Conservation (phyloP, 2,329 filamentous ascomycete genomes). For the Fusarium verticillioides region DNA sequence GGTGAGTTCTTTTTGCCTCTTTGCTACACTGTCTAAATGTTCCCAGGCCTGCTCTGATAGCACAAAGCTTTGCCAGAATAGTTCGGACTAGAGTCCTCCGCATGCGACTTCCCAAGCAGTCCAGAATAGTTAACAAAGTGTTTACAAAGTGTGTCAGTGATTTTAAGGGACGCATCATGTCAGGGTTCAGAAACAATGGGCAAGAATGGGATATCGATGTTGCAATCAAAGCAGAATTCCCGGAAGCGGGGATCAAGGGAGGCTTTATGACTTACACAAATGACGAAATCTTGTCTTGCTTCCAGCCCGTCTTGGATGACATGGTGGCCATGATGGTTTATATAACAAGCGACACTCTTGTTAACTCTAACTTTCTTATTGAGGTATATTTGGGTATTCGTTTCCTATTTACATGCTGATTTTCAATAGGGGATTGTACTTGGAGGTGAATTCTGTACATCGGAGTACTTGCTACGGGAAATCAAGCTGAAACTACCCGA, state of each 20-base stretch:
- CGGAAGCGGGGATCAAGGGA: accelerated
- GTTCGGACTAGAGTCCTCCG: accelerated
- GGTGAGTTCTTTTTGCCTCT: background rate
- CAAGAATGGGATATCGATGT: background rate
- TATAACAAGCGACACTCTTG: accelerated
- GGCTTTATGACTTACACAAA: background rate
- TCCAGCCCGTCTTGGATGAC: background rate
- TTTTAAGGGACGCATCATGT: accelerated
- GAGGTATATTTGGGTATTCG: background rate
- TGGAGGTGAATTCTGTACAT: background rate
- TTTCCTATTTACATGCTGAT: background rate
- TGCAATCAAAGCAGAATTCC: background rate
- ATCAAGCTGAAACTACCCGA: background rate
- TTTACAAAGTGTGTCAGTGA: background rate
- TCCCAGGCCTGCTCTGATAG: background rate
- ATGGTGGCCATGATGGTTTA: background rate
- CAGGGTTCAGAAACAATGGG: background rate
- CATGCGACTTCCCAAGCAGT: background rate
- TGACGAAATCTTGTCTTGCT: background rate
- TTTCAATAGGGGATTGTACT: accelerated
- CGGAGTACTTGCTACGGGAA: background rate
- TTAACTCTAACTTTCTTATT: accelerated
- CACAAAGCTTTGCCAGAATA: background rate
- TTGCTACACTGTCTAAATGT: background rate
- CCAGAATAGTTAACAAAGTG: accelerated